These are phyloP conservation scores for Spatholobus suberectus DNA, from an alignment of 306 rosid genomes.

Conservation along the genomic window DNA sequence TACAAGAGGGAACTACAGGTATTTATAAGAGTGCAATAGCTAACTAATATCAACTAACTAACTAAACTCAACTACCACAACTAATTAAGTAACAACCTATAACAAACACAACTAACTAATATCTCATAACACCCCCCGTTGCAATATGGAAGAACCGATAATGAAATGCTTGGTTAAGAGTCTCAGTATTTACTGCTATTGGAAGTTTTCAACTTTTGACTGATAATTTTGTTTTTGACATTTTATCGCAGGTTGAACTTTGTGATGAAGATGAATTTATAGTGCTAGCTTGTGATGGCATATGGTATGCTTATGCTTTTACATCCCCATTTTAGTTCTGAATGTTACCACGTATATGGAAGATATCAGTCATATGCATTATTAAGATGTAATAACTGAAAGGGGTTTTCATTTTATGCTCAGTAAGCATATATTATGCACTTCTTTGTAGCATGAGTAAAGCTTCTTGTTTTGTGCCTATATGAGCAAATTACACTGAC, in stretches of 20 bases:
- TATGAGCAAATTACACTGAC: background rate
- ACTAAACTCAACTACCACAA: no score
- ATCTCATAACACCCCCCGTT: no score
- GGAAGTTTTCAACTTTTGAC: background rate
- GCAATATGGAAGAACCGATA: background rate
- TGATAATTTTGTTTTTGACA: constrained; percentile 15
- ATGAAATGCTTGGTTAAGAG: constrained; percentile 13
- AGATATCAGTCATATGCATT: constrained; percentile 11
- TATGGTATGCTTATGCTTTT: constrained; percentile 79
- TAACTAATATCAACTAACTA: no score
- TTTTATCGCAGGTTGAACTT: constrained; percentile 68
- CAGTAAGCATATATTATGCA: background rate
- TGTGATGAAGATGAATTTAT: constrained; percentile 80
- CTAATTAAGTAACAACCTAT: no score
- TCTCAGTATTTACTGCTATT: background rate
- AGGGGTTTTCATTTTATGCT: background rate
- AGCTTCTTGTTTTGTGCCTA: constrained; percentile 6
- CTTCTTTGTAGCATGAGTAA: background rate
- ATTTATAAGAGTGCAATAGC: no score
- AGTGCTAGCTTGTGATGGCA: constrained; percentile 76
- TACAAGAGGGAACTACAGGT: no score
- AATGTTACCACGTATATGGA: background rate
- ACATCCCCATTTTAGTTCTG: background rate
- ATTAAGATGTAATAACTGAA: background rate
- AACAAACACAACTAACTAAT: no score